Base-by-base conservation (phyloP, 2,329 filamentous ascomycete species). In the Talaromyces piceae region DNA sequence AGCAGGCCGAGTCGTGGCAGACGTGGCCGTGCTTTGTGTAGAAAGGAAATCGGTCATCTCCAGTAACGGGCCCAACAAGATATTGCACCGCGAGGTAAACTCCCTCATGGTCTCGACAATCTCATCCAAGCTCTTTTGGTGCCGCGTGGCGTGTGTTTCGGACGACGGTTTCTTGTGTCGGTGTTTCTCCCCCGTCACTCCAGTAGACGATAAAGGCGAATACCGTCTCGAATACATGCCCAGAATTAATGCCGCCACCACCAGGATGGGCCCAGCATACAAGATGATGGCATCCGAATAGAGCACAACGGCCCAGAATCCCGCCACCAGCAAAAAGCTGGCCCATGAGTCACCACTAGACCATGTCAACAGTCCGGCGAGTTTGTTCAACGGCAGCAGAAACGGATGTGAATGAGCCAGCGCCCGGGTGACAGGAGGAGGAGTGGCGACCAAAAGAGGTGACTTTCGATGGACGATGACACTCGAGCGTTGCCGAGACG, bases 381-480 rank as follows among this genome's bases (percentile, higher is more conserved):
- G 70, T 64, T 86, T 87, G 67, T 96, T 97, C 52, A 97, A 75
- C 5, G 91, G 90, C 6, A 95, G 75, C 6, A 98, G 77, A 66
- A 96, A 97, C 0, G 93, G 91, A 66, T 98, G 91, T 57, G 91
- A 95, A 67, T 97, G 96, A 57, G 91, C 91, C 54, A 98, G 78
- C 12, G 91, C 91, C 60, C 93, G 83, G 2, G 93, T 98, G 66
- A 98, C 86, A 65, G 95, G 88, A 1, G 93, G 93, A 41, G 93
- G 93, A 8, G 93, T 98, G 13, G 91, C 90, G 54, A 95, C 84
- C 16, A 98, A 79, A 43, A 98, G 73, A 9, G 93, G 93, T 13
- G 89, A 95, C 72, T 97, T 98, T 68, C 95, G 91, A 70, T 97
- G 91, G 18, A 98, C 91, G 59, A 97, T 83, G 60, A 98, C 91